phyloP scores from a whole-genome alignment of 1,284 basidiomycete species.

The Veloporphyrellus conicus region DNA sequence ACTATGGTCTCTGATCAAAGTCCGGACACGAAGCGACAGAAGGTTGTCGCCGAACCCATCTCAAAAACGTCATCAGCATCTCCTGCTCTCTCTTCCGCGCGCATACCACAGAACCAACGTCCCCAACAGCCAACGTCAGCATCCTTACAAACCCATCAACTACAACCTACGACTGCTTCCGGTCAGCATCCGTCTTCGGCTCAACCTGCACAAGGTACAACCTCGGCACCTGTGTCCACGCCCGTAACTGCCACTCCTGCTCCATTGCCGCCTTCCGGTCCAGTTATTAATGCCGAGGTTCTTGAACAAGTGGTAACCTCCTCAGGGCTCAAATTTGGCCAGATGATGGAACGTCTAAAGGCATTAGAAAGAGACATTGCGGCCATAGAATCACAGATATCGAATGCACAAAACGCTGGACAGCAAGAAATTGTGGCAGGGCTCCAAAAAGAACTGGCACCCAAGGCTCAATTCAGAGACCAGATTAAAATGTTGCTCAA shows the following conservation, averaged over 20 bases:
- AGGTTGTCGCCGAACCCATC: constrained; percentile 19
- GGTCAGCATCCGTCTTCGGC: constrained; percentile 14
- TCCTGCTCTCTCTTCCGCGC: constrained; percentile 24
- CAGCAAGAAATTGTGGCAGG: constrained; percentile 11
- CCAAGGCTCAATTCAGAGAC: constrained; percentile 4
- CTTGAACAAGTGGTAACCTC: constrained; percentile 17
- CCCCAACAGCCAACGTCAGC: constrained; percentile 8
- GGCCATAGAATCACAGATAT: constrained; percentile 11
- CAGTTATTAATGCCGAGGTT: constrained; percentile 6
- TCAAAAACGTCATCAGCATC: constrained; percentile 24
- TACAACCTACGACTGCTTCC: constrained; percentile 1
- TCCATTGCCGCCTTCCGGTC: constrained; percentile 9
- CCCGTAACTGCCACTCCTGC: constrained; percentile 9
- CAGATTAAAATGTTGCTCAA: constrained; percentile 18
- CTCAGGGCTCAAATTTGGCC: constrained; percentile 16
- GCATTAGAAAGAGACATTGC: constrained; percentile 16
- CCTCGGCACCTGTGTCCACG: constrained; percentile 8
- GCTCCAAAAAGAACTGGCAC: constrained; percentile 10
- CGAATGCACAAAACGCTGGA: constrained; percentile 14
- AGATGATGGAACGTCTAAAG: constrained; percentile 25
- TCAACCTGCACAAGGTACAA: constrained; percentile 7
- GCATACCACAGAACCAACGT: constrained; percentile 18
- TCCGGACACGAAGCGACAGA: constrained; percentile 32
- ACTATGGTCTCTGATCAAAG: constrained; percentile 21
- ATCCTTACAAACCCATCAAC: constrained; percentile 13